Conservation (phyloP, 352 stramenopile genomes). For the Phytopythium oedochilum region DNA sequence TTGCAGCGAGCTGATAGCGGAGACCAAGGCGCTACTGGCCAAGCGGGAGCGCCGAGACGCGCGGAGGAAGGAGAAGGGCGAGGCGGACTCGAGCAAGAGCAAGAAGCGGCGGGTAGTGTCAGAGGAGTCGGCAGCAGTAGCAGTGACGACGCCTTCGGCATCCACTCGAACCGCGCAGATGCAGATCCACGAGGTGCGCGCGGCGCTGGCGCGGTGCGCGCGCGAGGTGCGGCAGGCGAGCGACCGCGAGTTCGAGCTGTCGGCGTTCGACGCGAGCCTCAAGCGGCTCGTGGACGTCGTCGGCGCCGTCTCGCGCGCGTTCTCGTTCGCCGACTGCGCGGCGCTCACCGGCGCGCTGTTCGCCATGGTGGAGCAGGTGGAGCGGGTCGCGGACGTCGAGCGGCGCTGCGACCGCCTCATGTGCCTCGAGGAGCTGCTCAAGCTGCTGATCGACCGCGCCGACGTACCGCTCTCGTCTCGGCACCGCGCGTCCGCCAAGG, state of each 20-base stretch:
- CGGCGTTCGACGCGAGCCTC: slow-evolving; percentile 33
- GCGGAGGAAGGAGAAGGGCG: slow-evolving; percentile 8
- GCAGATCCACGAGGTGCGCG: slow-evolving; percentile 6
- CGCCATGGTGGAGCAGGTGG: slow-evolving; percentile 34
- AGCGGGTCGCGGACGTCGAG: slow-evolving; percentile 23
- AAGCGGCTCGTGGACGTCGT: slow-evolving; percentile 43
- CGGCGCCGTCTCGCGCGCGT: slow-evolving; percentile 27
- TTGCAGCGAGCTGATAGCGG: not conserved
- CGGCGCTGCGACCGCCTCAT: slow-evolving; percentile 43
- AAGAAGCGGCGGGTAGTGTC: slow-evolving; percentile 35
- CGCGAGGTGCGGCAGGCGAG: slow-evolving; percentile 10
- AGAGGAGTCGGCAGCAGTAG: too few species aligned
- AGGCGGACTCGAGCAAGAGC: slow-evolving; percentile 12
- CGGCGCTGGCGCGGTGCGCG: slow-evolving; percentile 24
- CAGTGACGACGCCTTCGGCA: too few species aligned
- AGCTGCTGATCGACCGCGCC: slow-evolving; percentile 18
- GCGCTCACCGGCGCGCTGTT: slow-evolving; percentile 32
- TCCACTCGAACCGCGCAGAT: not conserved
- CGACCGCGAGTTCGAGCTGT: slow-evolving; percentile 33
- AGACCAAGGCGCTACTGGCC: not conserved
- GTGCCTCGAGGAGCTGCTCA: slow-evolving; percentile 43
- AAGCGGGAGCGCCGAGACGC: not conserved
- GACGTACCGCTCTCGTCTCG: slow-evolving; percentile 22
- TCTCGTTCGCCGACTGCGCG: slow-evolving; percentile 29
- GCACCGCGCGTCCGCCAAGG: slow-evolving; percentile 25